Percentiles rank a stretch among this genome's conserved stretches.
Conservation (phyloP, 2,329 filamentous ascomycete species). For the Myriangium duriaei region DNA sequence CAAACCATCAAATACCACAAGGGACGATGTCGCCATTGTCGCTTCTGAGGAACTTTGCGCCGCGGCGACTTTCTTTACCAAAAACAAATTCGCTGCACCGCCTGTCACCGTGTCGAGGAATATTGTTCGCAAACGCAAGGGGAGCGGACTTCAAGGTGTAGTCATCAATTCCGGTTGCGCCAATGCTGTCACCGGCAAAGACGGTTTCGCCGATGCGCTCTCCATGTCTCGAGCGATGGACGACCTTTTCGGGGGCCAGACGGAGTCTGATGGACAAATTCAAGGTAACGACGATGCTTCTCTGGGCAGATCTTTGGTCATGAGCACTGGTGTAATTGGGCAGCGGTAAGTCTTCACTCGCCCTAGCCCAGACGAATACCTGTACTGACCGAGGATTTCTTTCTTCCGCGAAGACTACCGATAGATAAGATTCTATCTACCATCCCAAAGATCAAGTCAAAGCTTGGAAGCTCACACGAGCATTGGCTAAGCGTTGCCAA, state of each 20-base stretch:
- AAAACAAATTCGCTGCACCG: conserved; percentile 95
- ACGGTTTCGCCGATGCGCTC: conserved; percentile 76
- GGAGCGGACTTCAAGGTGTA: conserved; percentile 63
- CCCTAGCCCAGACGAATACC: too few relatives aligned
- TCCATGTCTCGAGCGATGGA: conserved; percentile 75
- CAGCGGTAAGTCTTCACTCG: conserved; percentile 52
- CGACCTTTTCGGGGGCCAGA: conserved; percentile 37
- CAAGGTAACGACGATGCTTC: conserved; percentile 31
- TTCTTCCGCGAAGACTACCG: conserved; percentile 51
- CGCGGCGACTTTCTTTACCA: conserved; percentile 79
- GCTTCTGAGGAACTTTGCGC: conserved; percentile 76
- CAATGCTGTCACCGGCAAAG: conserved; percentile 89
- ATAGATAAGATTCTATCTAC: conserved; percentile 79
- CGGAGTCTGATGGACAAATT: conserved; percentile 7
- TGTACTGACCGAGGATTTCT: too few relatives aligned
- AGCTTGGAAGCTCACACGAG: conserved; percentile 62
- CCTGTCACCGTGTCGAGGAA: conserved; percentile 76
- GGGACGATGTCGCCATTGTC: conserved; percentile 81
- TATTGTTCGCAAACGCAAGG: conserved; percentile 48
- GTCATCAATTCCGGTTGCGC: conserved; percentile 93
- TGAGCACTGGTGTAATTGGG: conserved; percentile 97
- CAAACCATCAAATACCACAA: conserved; percentile 81
- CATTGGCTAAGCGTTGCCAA: conserved; percentile 78
- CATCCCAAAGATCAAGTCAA: conserved; percentile 62
- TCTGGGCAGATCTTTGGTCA: conserved; percentile 64